phyloP scores from a whole-genome alignment of 805 yeast genomes.

The Candida takata region DNA sequence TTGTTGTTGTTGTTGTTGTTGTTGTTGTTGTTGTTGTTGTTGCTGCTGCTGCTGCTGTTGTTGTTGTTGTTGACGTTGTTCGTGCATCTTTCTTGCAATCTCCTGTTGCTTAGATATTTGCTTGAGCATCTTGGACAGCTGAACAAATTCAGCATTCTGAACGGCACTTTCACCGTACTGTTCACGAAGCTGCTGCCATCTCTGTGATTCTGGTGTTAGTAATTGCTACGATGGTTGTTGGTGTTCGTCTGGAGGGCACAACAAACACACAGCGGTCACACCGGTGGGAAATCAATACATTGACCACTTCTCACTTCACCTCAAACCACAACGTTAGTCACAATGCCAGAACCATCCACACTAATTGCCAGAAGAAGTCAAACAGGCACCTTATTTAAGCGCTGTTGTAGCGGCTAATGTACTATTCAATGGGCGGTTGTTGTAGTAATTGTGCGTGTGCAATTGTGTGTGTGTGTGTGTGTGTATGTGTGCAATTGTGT shows the following conservation, averaged over 20 bases:
- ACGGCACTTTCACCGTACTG: constrained; percentile 49
- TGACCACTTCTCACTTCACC: too few relatives aligned
- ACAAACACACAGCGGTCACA: too few relatives aligned
- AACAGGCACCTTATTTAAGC: too few relatives aligned
- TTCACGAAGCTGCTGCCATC: constrained; percentile 52
- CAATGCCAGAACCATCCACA: too few relatives aligned
- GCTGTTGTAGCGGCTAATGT: too few relatives aligned
- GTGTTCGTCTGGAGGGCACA: too few relatives aligned
- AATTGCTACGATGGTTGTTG: background rate
- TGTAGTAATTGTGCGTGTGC: too few relatives aligned
- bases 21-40: constrained; percentile 15
- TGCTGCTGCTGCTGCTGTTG: constrained; percentile 14
- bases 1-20: constrained; percentile 9
- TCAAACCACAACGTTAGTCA: too few relatives aligned
- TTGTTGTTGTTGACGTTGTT: constrained; percentile 19
- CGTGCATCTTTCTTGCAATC: constrained; percentile 25
- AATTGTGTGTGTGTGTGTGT: too few relatives aligned
- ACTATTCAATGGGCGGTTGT: too few relatives aligned
- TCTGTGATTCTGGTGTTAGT: constrained; percentile 24
- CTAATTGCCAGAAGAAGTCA: too few relatives aligned
- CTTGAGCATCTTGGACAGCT: constrained; percentile 45
- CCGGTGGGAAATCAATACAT: too few relatives aligned
- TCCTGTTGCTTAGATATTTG: constrained; percentile 34
- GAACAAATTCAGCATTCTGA: constrained; percentile 51
- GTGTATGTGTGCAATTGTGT: background rate